Percentiles rank a stretch among this genome's conserved stretches.
Evolutionary conservation across 1,139 yeast genomes (phyloP).

Genomic region (Entelexis sorbosivorans): DNA sequence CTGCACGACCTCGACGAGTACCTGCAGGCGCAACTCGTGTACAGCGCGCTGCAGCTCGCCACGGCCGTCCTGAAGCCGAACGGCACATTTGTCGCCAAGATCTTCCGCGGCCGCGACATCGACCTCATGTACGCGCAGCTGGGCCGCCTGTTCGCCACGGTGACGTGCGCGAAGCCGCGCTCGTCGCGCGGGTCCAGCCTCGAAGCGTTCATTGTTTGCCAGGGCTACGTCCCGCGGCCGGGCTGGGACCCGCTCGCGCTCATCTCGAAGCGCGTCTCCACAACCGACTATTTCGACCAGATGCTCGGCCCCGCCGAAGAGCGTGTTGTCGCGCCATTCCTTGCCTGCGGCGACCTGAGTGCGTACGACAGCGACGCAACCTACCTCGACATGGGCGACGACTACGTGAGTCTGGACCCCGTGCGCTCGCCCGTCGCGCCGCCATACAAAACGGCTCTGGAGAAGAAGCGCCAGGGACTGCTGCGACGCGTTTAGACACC

Average conservation of each 20-base stretch:
- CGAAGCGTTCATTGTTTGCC: slow-evolving; percentile 87
- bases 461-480: slow-evolving; percentile 49
- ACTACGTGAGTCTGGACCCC: slow-evolving; percentile 52
- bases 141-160: slow-evolving; percentile 70
- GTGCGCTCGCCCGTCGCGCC: slow-evolving; percentile 95
- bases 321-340: slow-evolving; percentile 67
- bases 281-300: slow-evolving; percentile 71
- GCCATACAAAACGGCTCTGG: slow-evolving; percentile 84
- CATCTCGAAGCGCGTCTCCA: slow-evolving; percentile 42
- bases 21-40: slow-evolving; percentile 84
- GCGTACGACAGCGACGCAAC: slow-evolving; percentile 94
- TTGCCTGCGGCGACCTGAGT: slow-evolving; percentile 86
- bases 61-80: slow-evolving; percentile 80
- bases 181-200: slow-evolving; percentile 87
- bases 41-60: slow-evolving; percentile 83
- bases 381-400: slow-evolving; percentile 47
- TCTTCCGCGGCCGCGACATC: slow-evolving; percentile 89
- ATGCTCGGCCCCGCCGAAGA: slow-evolving; percentile 46
- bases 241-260: slow-evolving; percentile 66
- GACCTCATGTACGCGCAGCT: slow-evolving; percentile 83
- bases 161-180: slow-evolving; percentile 90
- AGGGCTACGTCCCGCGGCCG: slow-evolving; percentile 68
- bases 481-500: slow-evolving; percentile 7
- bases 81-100: slow-evolving; percentile 90
- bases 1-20: slow-evolving; percentile 92